Base-by-base conservation (phyloP, 2,329 filamentous ascomycete species). In the Fonsecaea nubica region DNA sequence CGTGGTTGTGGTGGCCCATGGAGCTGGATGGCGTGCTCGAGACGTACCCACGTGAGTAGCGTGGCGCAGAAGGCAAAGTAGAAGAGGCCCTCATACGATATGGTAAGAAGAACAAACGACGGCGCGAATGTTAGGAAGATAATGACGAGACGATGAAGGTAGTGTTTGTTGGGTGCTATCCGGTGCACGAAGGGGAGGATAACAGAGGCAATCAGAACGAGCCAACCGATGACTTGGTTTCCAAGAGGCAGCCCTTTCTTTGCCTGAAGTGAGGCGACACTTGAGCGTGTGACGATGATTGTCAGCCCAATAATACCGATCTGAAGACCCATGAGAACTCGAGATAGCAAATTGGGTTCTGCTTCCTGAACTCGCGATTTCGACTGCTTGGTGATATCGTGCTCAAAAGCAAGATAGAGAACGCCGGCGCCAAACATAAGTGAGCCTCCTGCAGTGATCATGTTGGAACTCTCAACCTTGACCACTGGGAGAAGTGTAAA, bases 71-170 rank as follows among this genome's bases (percentile, higher is more conserved):
- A 99, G 10, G 90, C 88, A 66, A 97, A 87, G 79, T 98, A 99
- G 78, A 99, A 99, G 1, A 99, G 84, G 0, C 94, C 94, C 78
- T 99, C 95, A 80, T 96, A 99, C 0, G 94, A 97, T 73, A 98
- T 97, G 7, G 93, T 96, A 58, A 99, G 87, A 74, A 99, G 94
- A 75, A 99, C 90, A 79, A 98, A 99, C 1, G 91, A 90, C 0
- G 95, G 95, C 0, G 94, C 91, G 76, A 96, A 98, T 4, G 93
- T 91, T 57, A 99, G 84, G 81, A 98, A 99, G 62, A 97, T 89
- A 72, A 96, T 87, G 71, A 93, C 85, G 3, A 99, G 83, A 30
- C 93, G 89, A 77, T 98, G 93, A 72, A 98, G 86, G 77, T 98
- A 97, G 79, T 97, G 89, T 72, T 84, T 90, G 76, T 92, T 95